These are phyloP conservation scores for Leishmania major DNA, from an alignment of 208 protist species.

Conservation along the genomic window DNA sequence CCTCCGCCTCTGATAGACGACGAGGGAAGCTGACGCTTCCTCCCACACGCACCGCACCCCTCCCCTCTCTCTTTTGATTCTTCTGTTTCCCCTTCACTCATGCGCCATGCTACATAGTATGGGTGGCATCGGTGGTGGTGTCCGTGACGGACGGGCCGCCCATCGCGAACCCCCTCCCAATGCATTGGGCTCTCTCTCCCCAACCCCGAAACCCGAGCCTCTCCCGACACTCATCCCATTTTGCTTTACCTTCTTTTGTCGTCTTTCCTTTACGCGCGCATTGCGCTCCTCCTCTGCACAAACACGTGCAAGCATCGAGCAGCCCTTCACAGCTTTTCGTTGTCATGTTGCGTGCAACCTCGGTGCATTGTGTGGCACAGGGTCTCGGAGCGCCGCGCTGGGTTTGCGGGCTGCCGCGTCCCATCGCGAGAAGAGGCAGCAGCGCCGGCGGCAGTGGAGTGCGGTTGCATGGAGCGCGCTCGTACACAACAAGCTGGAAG, in stretches of 20 bases:
- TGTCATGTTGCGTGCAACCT: conserved; percentile 3
- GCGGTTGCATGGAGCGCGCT: neutral
- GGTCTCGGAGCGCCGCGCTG: neutral
- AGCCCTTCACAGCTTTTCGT: neutral
- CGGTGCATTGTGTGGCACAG: neutral
- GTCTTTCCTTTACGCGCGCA: neutral
- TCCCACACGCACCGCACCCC: neutral
- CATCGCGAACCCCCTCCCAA: neutral
- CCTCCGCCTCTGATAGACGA: neutral
- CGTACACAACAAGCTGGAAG: neutral
- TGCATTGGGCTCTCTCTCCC: no score
- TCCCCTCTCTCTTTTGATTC: neutral
- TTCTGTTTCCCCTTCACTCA: neutral
- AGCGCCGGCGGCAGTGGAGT: neutral
- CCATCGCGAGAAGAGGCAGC: neutral
- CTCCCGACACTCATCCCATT: neutral
- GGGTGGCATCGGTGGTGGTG: neutral
- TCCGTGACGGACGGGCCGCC: neutral
- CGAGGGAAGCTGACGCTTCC: neutral
- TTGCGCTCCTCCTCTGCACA: neutral
- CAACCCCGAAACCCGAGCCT: no score
- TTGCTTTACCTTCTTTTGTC: neutral
- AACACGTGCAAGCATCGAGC: neutral
- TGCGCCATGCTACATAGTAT: neutral
- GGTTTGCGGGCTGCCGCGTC: neutral